These are phyloP conservation scores for Gonium pectorale DNA, from an alignment of 139 green algal genomes.

Conservation along the genomic window DNA sequence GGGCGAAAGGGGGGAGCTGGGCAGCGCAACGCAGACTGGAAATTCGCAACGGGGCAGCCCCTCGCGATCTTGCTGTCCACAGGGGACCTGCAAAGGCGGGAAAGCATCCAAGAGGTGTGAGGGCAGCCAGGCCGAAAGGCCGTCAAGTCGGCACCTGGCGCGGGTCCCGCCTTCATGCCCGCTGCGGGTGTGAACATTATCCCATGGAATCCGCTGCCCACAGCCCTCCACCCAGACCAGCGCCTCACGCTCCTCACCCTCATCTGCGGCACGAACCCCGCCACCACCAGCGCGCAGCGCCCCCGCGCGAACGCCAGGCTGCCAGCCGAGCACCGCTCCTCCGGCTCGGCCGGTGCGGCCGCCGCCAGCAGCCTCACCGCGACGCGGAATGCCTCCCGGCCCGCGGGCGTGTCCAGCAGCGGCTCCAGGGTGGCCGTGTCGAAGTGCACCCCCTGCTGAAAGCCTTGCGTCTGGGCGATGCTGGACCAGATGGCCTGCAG, in stretches of 20 bases:
- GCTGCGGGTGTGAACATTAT: too few species aligned
- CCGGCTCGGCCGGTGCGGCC: neutral
- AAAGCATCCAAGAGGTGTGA: too few species aligned
- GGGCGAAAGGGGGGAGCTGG: too few species aligned
- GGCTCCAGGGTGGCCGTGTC: neutral
- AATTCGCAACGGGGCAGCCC: too few species aligned
- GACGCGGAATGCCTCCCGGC: neutral
- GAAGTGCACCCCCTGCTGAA: conserved; percentile 28
- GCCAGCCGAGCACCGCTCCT: conserved; percentile 10
- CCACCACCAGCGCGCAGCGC: conserved; percentile 22
- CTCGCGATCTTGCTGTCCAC: too few species aligned
- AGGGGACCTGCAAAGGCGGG: too few species aligned
- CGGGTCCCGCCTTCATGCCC: too few species aligned
- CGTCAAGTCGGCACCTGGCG: too few species aligned
- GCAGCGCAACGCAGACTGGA: too few species aligned
- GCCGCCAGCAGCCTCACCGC: conserved; percentile 6
- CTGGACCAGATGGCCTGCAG: conserved; percentile 20
- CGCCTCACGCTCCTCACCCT: neutral
- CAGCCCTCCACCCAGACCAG: too few species aligned
- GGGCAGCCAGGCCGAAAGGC: too few species aligned
- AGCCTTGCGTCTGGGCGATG: conserved; percentile 20
- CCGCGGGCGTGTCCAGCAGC: conserved; percentile 9
- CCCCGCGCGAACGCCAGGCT: conserved; percentile 1
- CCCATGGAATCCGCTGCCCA: too few species aligned
- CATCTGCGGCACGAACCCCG: conserved; percentile 13